Base-by-base conservation (phyloP, 441 rosid species). In the Croton setiger region DNA sequence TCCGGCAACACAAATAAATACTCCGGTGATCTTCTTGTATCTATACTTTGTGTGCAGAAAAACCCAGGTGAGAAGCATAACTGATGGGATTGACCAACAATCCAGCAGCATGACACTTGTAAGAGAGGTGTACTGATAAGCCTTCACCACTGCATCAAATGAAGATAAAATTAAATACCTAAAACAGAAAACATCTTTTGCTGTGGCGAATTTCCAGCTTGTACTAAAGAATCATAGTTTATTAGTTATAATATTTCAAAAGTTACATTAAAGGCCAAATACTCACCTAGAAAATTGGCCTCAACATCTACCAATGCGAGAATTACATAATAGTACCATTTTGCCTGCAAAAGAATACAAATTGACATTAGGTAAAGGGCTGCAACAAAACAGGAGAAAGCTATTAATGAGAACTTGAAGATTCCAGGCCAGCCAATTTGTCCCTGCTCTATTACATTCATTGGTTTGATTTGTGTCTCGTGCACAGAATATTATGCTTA, bases 61-160 rank as follows among this genome's bases (percentile, higher is more conserved):
- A 66, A 87, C 13, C 86, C 86, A 87, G 33, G 98, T 92, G 65
- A 92, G 93, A 48, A 92, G 36, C 94, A 92, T 83, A 70, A 92
- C 98, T 0, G 85, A 80, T 1, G 99, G 98, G 61, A 95, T 90
- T 18, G 95, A 64, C 99, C 99, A 95, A 69, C 99, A 95, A 75
- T 95, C 98, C 18, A 95, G 81, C 70, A 95, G 85, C 98, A 92
- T 95, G 60, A 95, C 85, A 66, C 98, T 95, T 33, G 99, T 95
- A 61, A 95, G 68, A 54, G 96, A 86, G 55, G 97, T 88, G 83
- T 90, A 83, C 82, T 95, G 95, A 78, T 90, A 86, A 52, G 99
- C 96, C 88, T 95, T 95, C 77, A 89, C 96, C 84, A 88, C 97
- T 95, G 88, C 63, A 73, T 33, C 37, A 55, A 74, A 69, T 8